Base-by-base conservation (phyloP, 78 protist genomes). In the Parvularia atlantis region DNA sequence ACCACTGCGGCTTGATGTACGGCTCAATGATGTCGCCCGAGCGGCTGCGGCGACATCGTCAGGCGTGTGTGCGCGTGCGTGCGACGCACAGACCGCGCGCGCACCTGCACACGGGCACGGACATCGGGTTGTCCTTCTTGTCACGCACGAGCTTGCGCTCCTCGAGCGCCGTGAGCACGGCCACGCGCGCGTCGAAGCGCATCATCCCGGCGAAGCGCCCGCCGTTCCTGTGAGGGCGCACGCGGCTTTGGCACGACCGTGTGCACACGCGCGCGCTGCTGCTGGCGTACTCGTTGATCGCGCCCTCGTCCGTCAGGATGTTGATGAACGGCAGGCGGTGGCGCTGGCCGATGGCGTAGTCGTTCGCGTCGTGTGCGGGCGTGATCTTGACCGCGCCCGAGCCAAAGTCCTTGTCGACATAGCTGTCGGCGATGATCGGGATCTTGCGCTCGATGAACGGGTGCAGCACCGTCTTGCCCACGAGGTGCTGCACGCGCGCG, bases 341-440 rank as follows among this genome's bases (percentile, higher is more conserved):
- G 26, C 93, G 53, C 62, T 66, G 24, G 48, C 96, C 98, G 67
- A 78, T 66, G 62, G 66, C 94, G 65, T 79, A 95, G 60, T 97
- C 99, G 77, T 94, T 92, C 30, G 81, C 86, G 76, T 97, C 99
- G 83, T 95, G 99, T 26, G 95, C 96, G 9, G 97, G 97, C 14
- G 88, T 76, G 35, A 84, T 22, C 66, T 89, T 89, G 57, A 89
- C 88, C 6, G 73, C 82, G 24, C 93, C 93, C 33, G 97, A 89
- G 36, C 98, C 98, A 53, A 80, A 76, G 31, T 65, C 81, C 39
- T 22, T 1, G 24, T 89, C 81, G 39, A 85, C 93, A 44, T 30
- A 11, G 26, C 26, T 37, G 53, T 84, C 93, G 6, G 70, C 60
- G 9, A 71, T n/a, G 46, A 80, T 35, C 20, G 85, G 85, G 11